Evolutionary conservation across 1,284 basidiomycete genomes (phyloP).

Genomic region (Pulveroboletus sp.): DNA sequence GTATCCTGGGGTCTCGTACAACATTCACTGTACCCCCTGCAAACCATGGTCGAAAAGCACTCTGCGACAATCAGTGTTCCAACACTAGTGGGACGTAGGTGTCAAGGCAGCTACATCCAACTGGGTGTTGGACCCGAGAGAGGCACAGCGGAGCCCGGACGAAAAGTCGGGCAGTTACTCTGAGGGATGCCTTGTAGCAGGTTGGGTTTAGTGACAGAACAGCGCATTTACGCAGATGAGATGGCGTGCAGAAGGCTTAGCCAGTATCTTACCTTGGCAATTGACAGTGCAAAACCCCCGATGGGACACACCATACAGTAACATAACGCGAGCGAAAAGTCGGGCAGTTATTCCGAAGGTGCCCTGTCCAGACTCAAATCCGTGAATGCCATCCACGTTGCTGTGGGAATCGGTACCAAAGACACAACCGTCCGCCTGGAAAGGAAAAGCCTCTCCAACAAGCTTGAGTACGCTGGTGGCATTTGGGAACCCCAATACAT

Average conservation of each 20-base stretch:
- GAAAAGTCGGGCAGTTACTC: no score
- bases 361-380: slow-evolving; percentile 55
- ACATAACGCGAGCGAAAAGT: no score
- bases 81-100: slow-evolving; percentile 78
- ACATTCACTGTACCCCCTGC: slow-evolving; percentile 55
- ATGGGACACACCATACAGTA: slow-evolving; percentile 43
- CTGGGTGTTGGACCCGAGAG: slow-evolving; percentile 66
- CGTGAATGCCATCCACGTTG: slow-evolving; percentile 78
- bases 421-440: slow-evolving; percentile 50
- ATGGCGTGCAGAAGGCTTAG: not conserved
- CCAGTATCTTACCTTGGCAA: slow-evolving; percentile 50
- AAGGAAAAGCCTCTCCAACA: slow-evolving; percentile 77
- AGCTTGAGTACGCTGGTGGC: slow-evolving; percentile 77
- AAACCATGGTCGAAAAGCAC: slow-evolving; percentile 64
- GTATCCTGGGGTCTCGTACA: slow-evolving; percentile 71
- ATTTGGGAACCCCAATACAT: slow-evolving; percentile 40
- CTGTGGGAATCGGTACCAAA: slow-evolving; percentile 78
- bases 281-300: slow-evolving; percentile 56
- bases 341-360: slow-evolving; percentile 39
- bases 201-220: no score
- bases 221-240: slow-evolving; percentile 16
- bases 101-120: slow-evolving; percentile 78
- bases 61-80: slow-evolving; percentile 79
- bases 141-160: slow-evolving; percentile 49
- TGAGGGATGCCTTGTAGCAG: no score